Evolutionary conservation across 2,329 filamentous ascomycete species (phyloP), one percentile per base, ranked within the genome.

Genomic region (Pestalotiopsis sp.): DNA sequence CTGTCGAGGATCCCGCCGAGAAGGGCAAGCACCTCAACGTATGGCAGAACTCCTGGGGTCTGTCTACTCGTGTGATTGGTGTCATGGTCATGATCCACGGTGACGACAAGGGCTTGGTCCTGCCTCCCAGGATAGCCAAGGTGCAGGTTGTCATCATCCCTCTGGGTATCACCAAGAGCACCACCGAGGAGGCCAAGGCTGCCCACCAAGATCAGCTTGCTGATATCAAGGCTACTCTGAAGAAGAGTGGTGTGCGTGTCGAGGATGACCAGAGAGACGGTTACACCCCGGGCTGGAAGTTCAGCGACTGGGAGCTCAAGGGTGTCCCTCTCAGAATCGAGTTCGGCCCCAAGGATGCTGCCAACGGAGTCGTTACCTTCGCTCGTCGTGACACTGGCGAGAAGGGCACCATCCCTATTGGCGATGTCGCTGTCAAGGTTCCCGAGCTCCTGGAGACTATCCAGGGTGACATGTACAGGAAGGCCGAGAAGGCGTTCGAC

Each of bases 71-170:
- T 79, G 94, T 95, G 68, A 97, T 99, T 73, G 97, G 96, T 84
- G 94, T 98, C 80, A 98, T 98, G 95, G 93, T 98, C 77, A 96
- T 99, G 90, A 94, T 97, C 70, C 96, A 99, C 83, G 92, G 94
- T 76, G 96, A 99, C 79, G 92, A 99, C 84, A 95, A 95, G 82
- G 96, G 96, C 72, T 87, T 99, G 20, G 94, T 98, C 71, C 90
- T 98, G 66, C 96, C 96, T 78, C 96, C 96, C 56, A 90, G 94
- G 68, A 93, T 98, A 66, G 91, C 95, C 72, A 94, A 95, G 82
- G 86, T 91, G 71, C 96, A 99, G 82, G 89, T 91, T 59, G 88
- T 98, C 73, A 88, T 99, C 71, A 91, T 99, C 68, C 95, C 97
- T 9, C 95, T 98, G 57, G 97, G 96, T 68, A 91, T 99, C 75